phyloP scores from a whole-genome alignment of 208 protist species.

The Porcisia hertigi region DNA sequence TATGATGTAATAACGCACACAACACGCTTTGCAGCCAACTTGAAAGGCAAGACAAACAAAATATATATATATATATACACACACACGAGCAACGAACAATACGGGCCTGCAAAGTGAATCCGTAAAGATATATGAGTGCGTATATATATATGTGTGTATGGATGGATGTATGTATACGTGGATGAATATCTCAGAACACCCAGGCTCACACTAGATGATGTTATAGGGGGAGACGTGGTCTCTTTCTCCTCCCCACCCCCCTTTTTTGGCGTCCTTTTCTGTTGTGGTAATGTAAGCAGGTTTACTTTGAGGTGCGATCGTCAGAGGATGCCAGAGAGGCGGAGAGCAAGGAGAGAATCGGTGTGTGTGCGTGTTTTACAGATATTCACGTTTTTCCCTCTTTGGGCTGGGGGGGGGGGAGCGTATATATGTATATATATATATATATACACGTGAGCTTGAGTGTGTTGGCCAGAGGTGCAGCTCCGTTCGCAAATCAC shows the following conservation, averaged over 20 bases:
- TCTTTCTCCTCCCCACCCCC: too few species aligned
- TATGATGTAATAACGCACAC: too few species aligned
- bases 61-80: not conserved
- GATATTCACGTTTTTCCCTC: not conserved
- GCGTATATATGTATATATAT: not conserved
- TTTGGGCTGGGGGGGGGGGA: too few species aligned
- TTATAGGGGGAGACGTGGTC: not conserved
- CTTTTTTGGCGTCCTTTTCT: not conserved
- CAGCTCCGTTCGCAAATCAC: not conserved
- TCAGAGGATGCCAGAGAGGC: not conserved
- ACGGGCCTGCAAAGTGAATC: not conserved
- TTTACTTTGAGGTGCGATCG: not conserved
- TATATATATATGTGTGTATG: too few species aligned
- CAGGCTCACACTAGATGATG: not conserved
- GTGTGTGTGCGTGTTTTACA: not conserved
- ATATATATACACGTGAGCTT: constrained; percentile 1
- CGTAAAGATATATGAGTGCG: not conserved
- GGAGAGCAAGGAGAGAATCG: not conserved
- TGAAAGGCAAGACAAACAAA: not conserved
- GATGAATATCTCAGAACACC: not conserved
- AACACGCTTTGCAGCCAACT: not conserved
- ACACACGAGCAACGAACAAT: not conserved
- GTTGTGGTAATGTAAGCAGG: not conserved
- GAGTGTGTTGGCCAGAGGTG: not conserved
- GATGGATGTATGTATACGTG: too few species aligned